These are phyloP conservation scores for Geosmithia flava DNA, from an alignment of 2,329 filamentous ascomycete genomes.

Conservation along the genomic window DNA sequence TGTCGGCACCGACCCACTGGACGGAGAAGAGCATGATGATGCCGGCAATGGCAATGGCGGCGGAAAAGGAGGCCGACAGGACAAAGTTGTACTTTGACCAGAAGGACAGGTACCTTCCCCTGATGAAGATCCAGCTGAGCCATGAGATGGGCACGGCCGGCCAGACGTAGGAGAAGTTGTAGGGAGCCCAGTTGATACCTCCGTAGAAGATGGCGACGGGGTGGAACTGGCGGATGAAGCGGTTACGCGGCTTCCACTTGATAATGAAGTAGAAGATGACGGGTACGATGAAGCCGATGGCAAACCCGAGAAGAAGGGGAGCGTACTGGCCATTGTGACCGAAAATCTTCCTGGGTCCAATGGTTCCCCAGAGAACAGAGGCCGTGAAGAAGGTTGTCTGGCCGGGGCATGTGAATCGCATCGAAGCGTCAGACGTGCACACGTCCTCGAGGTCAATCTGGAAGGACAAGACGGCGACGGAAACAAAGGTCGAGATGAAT, in stretches of 20 bases:
- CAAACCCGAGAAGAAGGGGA: conserved; percentile 19
- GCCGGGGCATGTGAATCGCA: conserved; percentile 14
- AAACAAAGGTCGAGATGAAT: conserved; percentile 18
- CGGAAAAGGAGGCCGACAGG: conserved; percentile 30
- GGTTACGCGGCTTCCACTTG: conserved; percentile 17
- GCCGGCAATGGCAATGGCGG: conserved; percentile 30
- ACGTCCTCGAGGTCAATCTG: conserved; percentile 16
- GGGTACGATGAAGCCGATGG: conserved; percentile 18
- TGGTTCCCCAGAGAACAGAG: conserved; percentile 26
- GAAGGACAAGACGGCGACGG: conserved; percentile 21
- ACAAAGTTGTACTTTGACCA: conserved; percentile 40
- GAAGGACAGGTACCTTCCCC: conserved; percentile 28
- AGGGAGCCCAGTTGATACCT: conserved; percentile 17
- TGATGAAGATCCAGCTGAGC: conserved; percentile 34
- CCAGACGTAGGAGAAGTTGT: conserved; percentile 27
- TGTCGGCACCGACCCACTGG: conserved; percentile 9
- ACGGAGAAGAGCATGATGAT: conserved; percentile 36
- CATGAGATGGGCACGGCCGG: conserved; percentile 33
- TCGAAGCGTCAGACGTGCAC: conserved; percentile 12
- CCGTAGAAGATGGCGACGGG: conserved; percentile 28
- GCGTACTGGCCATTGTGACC: conserved; percentile 22
- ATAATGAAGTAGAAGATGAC: conserved; percentile 18
- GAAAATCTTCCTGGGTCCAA: conserved; percentile 24
- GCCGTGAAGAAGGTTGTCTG: conserved; percentile 22
- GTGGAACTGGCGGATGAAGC: conserved; percentile 23